Base-by-base conservation (phyloP, 2,329 filamentous ascomycete genomes). In the Pezizomycotina sp. region DNA sequence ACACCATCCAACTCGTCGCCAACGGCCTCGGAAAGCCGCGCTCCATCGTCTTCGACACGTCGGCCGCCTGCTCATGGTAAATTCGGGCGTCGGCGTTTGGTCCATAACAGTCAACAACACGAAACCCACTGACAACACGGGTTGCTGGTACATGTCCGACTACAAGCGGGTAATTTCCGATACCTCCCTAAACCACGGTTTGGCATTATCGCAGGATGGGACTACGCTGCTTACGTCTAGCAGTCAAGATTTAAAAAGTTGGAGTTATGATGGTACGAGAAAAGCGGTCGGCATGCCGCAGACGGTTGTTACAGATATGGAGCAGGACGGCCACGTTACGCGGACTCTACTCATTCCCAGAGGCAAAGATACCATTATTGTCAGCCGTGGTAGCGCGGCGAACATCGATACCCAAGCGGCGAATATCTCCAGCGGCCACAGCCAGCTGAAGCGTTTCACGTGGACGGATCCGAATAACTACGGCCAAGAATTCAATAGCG, bases 361-460 rank as follows among this genome's bases (percentile, higher is more conserved):
- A 10, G 62, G 62, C 20, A 56, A 61, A 0, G 66, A 65, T 13
- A 58, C 68, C 43, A 60, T 83, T 3, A 55, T 82, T 27, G 65
- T 82, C 25, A 76, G 69, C 25, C 66, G 73, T 40, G 77, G 77
- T 26, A 76, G 69, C 48, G 59, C 62, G 20, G 58, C 59, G 19
- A 79, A 82, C 52, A 60, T 77, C 19, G 77, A 83, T 52, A 52
- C 36, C 25, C 50, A 58, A 4, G 66, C 77, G 1, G 55, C 58
- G 8, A 55, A 68, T 38, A 52, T 66, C 18, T 53, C 53, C 3
- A 66, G 64, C 0, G 77, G 75, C 3, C 65, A 69, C 41, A 70
- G 69, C n/a, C 74, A 78, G 46, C 66, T 83, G 51, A 74, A 73
- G 43, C 68, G 68, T 21, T 73, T 70, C 55, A 63, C 52, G 71